A percentile compares a stretch with the other conserved stretches of the same genome.
Evolutionary conservation across 1,284 basidiomycete genomes (phyloP).

Genomic region (Leccinum cinnamomeum): DNA sequence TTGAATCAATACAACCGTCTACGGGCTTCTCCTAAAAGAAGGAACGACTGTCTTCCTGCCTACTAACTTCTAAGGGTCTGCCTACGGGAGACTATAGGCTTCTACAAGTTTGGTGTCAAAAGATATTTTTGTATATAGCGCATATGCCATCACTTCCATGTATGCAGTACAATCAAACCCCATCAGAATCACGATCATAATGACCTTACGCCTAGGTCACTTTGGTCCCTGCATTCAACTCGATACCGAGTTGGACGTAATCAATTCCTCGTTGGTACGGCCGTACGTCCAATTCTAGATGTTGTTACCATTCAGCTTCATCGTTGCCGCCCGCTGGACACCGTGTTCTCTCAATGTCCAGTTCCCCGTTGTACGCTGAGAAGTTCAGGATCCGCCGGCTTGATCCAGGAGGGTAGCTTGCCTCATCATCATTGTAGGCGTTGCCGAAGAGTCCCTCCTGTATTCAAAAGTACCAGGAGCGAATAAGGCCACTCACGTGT

Average conservation of each 20-base stretch:
- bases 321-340: conserved; percentile 37
- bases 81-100: neutral
- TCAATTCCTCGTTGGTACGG: conserved; percentile 35
- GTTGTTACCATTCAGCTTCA: conserved; percentile 35
- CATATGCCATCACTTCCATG: too few species aligned
- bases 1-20: too few species aligned
- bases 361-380: conserved; percentile 28
- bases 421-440: conserved; percentile 58
- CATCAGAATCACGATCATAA: too few species aligned
- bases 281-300: conserved; percentile 39
- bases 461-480: conserved; percentile 47
- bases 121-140: too few species aligned
- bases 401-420: conserved; percentile 50
- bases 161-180: too few species aligned
- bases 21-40: too few species aligned
- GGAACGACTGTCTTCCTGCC: neutral
- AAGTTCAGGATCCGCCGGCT: conserved; percentile 46
- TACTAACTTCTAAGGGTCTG: neutral
- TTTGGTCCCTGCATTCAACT: conserved; percentile 35
- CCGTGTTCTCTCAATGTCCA: conserved; percentile 43
- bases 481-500: conserved; percentile 46
- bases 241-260: conserved; percentile 31
- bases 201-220: conserved; percentile 27
- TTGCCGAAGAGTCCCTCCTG: conserved; percentile 42
- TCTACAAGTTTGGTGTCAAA: too few species aligned